Base-by-base conservation (phyloP, 352 stramenopile species). In the Phytopythium delawarense region DNA sequence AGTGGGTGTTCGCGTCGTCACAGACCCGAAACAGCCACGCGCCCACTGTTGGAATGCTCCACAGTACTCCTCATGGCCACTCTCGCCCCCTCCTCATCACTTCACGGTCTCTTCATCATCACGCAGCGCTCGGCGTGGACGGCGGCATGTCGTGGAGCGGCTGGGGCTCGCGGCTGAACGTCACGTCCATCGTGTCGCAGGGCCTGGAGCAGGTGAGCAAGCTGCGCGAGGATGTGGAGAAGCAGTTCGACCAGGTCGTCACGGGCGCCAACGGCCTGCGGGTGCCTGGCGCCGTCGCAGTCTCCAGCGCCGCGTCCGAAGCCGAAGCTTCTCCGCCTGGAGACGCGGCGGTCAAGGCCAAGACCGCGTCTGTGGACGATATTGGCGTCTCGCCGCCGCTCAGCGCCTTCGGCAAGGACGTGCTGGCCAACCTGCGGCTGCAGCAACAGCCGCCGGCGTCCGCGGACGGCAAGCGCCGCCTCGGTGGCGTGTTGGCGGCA, bases 161-260 rank as follows among this genome's bases (percentile, higher is more conserved):
- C 30, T 92, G 84, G 84, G 73, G 81, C 57, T 64, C 74, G 59
- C 83, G 84, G 64, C 62, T 94, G 59, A 94, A 92, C 57, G 78
- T 94, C 49, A 82, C 84, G 64, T 90, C 79, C 37, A 88, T 94
- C 69, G 86, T 94, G 37, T 89, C 81, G 20, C 86, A 93, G 63
- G 86, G 86, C 16, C 69, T 94, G 35, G 86, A 94, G 63, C 86
- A 94, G 65, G 86, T 94, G 57, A 79, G 70, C 45, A 91, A 75
- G 76, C 72, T 94, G 59, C 84, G 84, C 23, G 86, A 94, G 66
- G 86, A 94, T 63, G 86, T 94, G 55, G 86, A 94, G 69, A 94
- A 94, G 69, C 87, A 91, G 60, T 94, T 94, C 59, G 86, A 94
- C 52, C 80, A 94, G 62, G 81, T 84, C 40, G 81, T 94, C 40